Evolutionary conservation across 306 rosid genomes (phyloP), one percentile per base, ranked within the genome.

Genomic region (Vigna hirtella): DNA sequence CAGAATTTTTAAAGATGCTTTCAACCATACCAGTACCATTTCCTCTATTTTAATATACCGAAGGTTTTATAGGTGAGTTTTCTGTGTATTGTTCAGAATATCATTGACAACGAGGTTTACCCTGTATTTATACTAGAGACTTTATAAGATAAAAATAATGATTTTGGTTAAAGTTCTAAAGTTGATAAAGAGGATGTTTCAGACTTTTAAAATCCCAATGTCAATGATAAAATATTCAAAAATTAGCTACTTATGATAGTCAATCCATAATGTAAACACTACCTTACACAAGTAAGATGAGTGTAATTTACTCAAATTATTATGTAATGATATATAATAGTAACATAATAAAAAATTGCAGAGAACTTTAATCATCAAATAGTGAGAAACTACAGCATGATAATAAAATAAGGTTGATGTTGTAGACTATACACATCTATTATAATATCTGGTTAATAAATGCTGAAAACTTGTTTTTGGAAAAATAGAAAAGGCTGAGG

Each of bases 391-490:
- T 24, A 14, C 12, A 13, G 1, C 2, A 62, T 62, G 22, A 3
- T 45, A 3, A 43, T 66, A 42, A 66, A 66, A 66, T 14, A 45
- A 43, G 4, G 8, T 58, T 49, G 9, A 16, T 42, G 24, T 22
- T 24, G 14, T 9, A 30, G n/a, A 10, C 10, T 2, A 10, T 14
- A 42, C 58, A 40, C 51, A 76, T 71, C 48, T 51, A 73, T 62
- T 51, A 64, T 52, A 57, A 61, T 6, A 52, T 55, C 17, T 77
- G 78, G 67, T 75, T 76, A 58, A 56, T 73, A 62, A 72, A 75
- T 49, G 84, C 78, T 73, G 52, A 82, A 77, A 13, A 65, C 51
- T 30, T 61, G 4, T 66, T 81, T 52, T 82, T 57, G 71, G 66
- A 51, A 42, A 68, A 74, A 48, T 62, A 48, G 38, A 30, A 72